phyloP scores from a whole-genome alignment of 768 basidiomycete species.

The Tephrocybe sp. region DNA sequence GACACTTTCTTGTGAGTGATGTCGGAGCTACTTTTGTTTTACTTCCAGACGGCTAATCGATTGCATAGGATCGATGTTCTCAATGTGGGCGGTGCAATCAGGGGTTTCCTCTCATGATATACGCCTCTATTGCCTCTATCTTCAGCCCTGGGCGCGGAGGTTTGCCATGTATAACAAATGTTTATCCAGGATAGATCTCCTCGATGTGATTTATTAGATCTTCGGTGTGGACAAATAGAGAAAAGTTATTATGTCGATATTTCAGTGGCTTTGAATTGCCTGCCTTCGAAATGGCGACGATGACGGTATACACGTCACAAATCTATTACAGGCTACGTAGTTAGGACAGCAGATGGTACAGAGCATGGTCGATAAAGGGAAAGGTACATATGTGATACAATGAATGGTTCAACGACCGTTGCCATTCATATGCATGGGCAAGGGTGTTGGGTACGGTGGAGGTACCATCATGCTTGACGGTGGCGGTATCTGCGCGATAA shows the following conservation, averaged over 20 bases:
- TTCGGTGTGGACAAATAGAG: too few species aligned
- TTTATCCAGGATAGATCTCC: background rate
- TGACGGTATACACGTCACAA: too few species aligned
- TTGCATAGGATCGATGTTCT: conserved; percentile 16
- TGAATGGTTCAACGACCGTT: conserved; percentile 6
- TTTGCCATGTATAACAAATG: background rate
- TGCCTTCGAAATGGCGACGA: background rate
- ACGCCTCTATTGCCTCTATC: background rate
- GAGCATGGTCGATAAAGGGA: background rate
- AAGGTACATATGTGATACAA: background rate
- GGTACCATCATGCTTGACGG: conserved; percentile 14
- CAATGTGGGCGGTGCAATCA: conserved; percentile 19
- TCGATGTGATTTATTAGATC: too few species aligned
- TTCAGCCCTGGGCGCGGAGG: too few species aligned
- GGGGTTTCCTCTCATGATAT: conserved; percentile 16
- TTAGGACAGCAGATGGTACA: background rate
- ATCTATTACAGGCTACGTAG: too few species aligned
- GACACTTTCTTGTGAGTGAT: conserved; percentile 88
- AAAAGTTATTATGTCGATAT: too few species aligned
- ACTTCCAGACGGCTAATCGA: background rate
- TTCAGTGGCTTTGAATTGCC: too few species aligned
- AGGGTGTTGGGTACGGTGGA: background rate
- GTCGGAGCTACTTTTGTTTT: background rate
- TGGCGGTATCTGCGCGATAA: conserved; percentile 20
- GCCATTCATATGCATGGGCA: conserved; percentile 11